Evolutionary conservation across 768 basidiomycete species (phyloP), one percentile per base, ranked within the genome.

Genomic region (Cystofilobasidium bisporidii): DNA sequence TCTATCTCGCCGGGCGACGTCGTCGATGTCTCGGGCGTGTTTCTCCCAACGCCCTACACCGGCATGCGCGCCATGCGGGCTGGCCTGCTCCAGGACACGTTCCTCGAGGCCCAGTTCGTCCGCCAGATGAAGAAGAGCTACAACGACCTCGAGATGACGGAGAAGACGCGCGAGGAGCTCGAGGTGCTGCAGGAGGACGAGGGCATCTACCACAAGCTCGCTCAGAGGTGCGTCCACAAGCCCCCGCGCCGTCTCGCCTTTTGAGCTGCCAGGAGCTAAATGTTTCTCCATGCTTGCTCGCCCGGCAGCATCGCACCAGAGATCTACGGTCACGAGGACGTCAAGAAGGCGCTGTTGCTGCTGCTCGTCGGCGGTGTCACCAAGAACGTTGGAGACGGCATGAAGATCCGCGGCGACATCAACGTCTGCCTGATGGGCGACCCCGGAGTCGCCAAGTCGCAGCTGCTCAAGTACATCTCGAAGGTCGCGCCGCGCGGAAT

Each of bases 351-450:
- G 0, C 80, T 99, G 36, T 79, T 99, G 15, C 79, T 99, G 8
- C 81, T 99, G 1, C 83, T 99, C 18, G 91, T 99, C 33, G 96
- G 96, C 15, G 96, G 96, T 45, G 92, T 93, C 1, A 96, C 91
- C 55, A 99, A 99, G 79, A 81, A 84, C 43, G 91, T 92, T 76
- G 89, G 89, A 9, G 96, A 99, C 74, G 96, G 96, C 18, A 91
- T 99, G 91, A 97, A 90, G 78, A 98, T 99, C 75, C 85, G 96
- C 75, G 96, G 96, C 33, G 96, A 98, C 77, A 81, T 99, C 79
- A 99, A 99, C 73, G 81, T 99, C 22, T 99, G 96, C 78, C 78
- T 99, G 50, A 99, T 99, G 96, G 96, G 96, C 72, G 96, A 99
- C 77, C 96, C 96, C 62, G 96, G 96, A 85, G 94, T 98, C 61